Base-by-base conservation (phyloP, 805 yeast genomes). In the Teunomyces panamensis region DNA sequence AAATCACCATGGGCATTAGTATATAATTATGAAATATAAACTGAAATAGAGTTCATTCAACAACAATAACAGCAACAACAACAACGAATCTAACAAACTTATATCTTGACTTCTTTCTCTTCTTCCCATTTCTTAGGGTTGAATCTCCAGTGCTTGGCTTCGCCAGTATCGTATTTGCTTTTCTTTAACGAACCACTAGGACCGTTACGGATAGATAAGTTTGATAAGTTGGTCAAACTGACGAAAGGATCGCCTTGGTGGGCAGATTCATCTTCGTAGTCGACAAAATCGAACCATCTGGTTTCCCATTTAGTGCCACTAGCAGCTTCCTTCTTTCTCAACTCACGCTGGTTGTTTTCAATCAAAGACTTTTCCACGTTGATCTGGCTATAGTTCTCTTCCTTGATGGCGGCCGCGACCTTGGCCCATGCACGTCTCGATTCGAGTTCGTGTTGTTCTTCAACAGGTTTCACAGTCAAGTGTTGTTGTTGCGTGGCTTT, bases 351-450 rank as follows among this genome's bases (percentile, higher is more conserved):
- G 20, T 74, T 79, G 59, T 87, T 85, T 72, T 92, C 99, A 55
- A 94, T 78, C 61, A 73, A 69, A 11, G 90, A 73, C 73, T 92
- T 92, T 59, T 86, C 87, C 53, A 74, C 71, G 61, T 84, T 84
- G 56, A 92, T 90, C 53, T 77, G 67, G 56, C 87, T 88, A 68
- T 79, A 89, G 64, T 90, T 85, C 39, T 92, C 87, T 17, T 70
- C 67, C 49, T 77, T 80, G 58, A 90, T 86, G 11, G 98, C 98
- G 8, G 77, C 88, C 0, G 97, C 96, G 24, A 94, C 98, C 54
- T 83, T 79, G 44, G 64, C 58, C 99, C 99, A 92, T 10, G 97
- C 97, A 57, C 74, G 81, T 71, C 97, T 85, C 49, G 89, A 77
- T 70, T 92, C 99, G 56, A 91, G 75, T 30, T 72, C 79, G 65